phyloP scores from a whole-genome alignment of 371 early-diverging fungal species.

The Mortierella sp. region DNA sequence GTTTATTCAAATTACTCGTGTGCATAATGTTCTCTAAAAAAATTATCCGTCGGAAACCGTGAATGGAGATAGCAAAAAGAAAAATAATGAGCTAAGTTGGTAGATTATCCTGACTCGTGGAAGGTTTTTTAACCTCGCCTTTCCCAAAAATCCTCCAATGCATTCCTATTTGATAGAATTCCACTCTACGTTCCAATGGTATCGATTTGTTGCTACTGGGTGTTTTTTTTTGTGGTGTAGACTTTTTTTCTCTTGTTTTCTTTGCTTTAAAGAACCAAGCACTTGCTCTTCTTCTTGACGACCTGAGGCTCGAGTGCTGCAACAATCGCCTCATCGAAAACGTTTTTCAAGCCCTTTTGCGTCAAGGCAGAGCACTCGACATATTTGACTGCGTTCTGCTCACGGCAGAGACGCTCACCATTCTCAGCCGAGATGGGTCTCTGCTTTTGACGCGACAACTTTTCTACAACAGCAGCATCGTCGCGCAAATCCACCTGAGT shows the following conservation, averaged over 20 bases:
- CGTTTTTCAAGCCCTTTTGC: constrained; percentile 97
- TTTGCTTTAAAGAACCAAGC: constrained; percentile 73
- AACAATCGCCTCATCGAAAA: constrained; percentile 98
- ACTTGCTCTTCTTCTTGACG: constrained; percentile 74
- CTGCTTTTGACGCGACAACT: constrained; percentile 88
- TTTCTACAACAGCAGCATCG: constrained; percentile 88
- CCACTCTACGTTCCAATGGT: not conserved
- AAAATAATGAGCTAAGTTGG: not conserved
- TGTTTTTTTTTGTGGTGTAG: no score
- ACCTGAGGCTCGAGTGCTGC: constrained; percentile 86
- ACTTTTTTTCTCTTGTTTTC: not conserved
- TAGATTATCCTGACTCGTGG: not conserved
- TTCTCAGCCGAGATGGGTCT: constrained; percentile 91
- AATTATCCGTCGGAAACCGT: not conserved
- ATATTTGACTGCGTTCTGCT: constrained; percentile 92
- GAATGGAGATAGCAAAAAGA: not conserved
- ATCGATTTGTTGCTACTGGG: not conserved
- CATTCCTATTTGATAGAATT: not conserved
- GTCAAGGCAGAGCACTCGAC: constrained; percentile 98
- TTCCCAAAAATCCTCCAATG: not conserved
- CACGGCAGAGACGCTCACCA: constrained; percentile 90
- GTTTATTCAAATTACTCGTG: not conserved
- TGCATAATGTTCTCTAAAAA: not conserved
- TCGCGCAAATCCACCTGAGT: constrained; percentile 98
- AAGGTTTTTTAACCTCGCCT: not conserved